Evolutionary conservation across 495 filamentous ascomycete genomes (phyloP).

Genomic region (Xylaria castorea): DNA sequence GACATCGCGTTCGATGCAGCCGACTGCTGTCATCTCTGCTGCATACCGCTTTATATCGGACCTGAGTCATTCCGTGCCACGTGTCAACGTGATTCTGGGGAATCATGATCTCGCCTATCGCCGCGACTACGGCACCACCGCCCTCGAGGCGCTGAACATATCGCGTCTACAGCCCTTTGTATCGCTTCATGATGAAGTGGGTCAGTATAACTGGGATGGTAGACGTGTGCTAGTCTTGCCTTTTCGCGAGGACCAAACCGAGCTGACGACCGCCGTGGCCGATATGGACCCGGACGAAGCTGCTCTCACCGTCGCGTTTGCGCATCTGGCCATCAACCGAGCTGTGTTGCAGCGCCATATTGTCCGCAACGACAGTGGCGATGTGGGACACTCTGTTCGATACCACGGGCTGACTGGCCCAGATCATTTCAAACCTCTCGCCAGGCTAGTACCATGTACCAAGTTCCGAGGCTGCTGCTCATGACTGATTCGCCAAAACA

Average conservation of each 20-base stretch:
- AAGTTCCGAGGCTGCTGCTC: neutral
- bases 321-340: constrained; percentile 43
- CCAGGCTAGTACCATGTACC: constrained; percentile 19
- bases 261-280: constrained; percentile 35
- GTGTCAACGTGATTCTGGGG: constrained; percentile 42
- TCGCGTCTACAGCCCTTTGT: constrained; percentile 34
- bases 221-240: constrained; percentile 40
- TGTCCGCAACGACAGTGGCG: constrained; percentile 25
- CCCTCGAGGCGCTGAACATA: constrained; percentile 44
- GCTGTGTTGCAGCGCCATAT: constrained; percentile 42
- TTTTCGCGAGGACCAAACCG: constrained; percentile 38
- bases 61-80: constrained; percentile 39
- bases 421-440: constrained; percentile 36
- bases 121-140: constrained; percentile 39
- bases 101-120: constrained; percentile 47
- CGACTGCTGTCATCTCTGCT: constrained; percentile 42
- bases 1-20: constrained; percentile 42
- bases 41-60: constrained; percentile 41
- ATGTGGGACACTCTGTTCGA: constrained; percentile 27
- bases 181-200: constrained; percentile 37
- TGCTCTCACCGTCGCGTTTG: constrained; percentile 38
- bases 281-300: constrained; percentile 32
- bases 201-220: constrained; percentile 38
- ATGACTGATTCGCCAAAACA: constrained; percentile 12
- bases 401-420: constrained; percentile 41